These are phyloP conservation scores for Closterium sp. DNA, from an alignment of 139 green algal species.

Conservation along the genomic window DNA sequence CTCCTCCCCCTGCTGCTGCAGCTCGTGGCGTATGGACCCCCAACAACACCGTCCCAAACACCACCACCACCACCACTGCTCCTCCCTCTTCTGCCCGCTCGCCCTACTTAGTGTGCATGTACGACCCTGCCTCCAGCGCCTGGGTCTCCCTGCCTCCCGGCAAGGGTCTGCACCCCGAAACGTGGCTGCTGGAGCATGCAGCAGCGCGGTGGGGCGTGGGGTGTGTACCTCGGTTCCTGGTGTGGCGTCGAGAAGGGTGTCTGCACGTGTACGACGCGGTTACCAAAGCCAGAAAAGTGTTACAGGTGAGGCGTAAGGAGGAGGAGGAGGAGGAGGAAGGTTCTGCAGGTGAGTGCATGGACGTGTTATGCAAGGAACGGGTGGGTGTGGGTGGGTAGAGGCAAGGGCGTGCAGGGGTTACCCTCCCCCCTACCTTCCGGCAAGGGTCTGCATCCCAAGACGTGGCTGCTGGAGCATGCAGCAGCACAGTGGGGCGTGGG, in stretches of 20 bases:
- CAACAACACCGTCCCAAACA: neutral
- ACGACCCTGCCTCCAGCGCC: neutral
- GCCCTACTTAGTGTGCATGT: neutral
- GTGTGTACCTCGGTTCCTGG: neutral
- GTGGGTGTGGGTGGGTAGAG: too few species aligned
- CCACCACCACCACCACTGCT: neutral
- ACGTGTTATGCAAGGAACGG: too few species aligned
- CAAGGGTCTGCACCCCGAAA: neutral
- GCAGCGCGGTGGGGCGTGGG: neutral
- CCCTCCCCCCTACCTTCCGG: too few species aligned
- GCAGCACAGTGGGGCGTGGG: neutral
- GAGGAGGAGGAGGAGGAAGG: too few species aligned
- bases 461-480: neutral
- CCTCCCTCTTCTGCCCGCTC: neutral
- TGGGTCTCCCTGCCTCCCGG: neutral
- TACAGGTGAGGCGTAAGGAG: neutral
- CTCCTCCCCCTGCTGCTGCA: too few species aligned
- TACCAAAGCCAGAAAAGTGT: neutral
- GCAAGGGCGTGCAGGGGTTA: too few species aligned
- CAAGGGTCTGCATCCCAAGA: neutral
- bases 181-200: neutral
- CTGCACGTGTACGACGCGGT: neutral
- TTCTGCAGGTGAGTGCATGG: too few species aligned
- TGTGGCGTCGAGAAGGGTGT: neutral
- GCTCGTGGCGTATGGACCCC: neutral